These are phyloP conservation scores for Talaromyces borbonicus DNA, from an alignment of 495 filamentous ascomycete species.

Conservation along the genomic window DNA sequence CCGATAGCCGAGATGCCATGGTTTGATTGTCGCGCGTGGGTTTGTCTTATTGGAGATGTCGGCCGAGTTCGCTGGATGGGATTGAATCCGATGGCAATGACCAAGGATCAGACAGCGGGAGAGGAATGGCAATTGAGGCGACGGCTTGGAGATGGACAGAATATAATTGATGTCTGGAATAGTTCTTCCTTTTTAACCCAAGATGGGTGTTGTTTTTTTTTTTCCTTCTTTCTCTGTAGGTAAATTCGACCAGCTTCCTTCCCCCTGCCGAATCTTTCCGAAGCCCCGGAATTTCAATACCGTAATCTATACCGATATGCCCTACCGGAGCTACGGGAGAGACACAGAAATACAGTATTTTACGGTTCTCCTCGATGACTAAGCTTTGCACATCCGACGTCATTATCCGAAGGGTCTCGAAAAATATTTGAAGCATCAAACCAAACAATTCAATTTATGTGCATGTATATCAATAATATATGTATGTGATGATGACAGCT, in stretches of 20 bases:
- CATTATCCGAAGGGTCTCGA: constrained; percentile 12
- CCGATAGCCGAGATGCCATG: constrained; percentile 9
- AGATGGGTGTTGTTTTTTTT: constrained; percentile 1
- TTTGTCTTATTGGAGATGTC: too few relatives aligned
- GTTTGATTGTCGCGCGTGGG: neutral
- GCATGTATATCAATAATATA: too few relatives aligned
- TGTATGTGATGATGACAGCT: too few relatives aligned
- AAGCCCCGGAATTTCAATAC: neutral
- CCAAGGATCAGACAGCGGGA: neutral
- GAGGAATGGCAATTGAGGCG: neutral
- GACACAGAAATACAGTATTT: neutral
- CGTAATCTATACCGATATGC: too few relatives aligned
- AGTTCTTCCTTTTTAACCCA: too few relatives aligned
- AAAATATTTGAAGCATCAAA: too few relatives aligned
- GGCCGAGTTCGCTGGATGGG: too few relatives aligned
- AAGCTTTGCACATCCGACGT: neutral
- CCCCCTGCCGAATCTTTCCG: neutral
- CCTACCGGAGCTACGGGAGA: neutral
- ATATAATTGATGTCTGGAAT: too few relatives aligned
- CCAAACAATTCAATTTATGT: too few relatives aligned
- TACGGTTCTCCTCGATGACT: neutral
- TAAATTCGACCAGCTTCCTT: neutral
- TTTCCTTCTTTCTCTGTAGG: neutral
- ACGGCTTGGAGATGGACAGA: too few relatives aligned
- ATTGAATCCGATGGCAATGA: neutral